A percentile compares a stretch with the other conserved stretches of the same genome.
Evolutionary conservation across 345 rosid genomes (phyloP).

Genomic region (Stellera chamaejasme): DNA sequence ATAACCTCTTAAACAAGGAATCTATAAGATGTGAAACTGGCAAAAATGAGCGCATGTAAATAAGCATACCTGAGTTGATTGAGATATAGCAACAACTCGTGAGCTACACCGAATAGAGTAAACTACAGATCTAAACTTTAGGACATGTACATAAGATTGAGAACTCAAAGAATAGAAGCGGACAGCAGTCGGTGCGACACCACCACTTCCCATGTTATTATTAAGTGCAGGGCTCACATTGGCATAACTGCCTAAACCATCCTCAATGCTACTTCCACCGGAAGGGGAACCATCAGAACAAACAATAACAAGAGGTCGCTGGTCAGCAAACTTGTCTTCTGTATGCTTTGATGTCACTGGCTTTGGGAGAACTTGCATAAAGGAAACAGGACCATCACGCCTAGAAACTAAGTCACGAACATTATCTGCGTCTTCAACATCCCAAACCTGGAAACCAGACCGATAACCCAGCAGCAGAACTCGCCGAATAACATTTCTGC

Average conservation of each 20-base stretch:
- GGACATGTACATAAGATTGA: constrained; percentile 58
- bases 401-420: constrained; percentile 68
- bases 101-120: constrained; percentile 86
- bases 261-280: constrained; percentile 32
- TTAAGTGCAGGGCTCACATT: constrained; percentile 28
- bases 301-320: constrained; percentile 69
- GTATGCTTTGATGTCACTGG: constrained; percentile 30
- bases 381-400: constrained; percentile 72
- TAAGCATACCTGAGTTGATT: constrained; percentile 60
- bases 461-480: constrained; percentile 73
- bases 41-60: neutral
- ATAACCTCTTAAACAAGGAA: constrained; percentile 8
- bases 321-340: constrained; percentile 43
- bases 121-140: constrained; percentile 68
- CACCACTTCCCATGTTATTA: constrained; percentile 36
- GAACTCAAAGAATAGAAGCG: constrained; percentile 75
- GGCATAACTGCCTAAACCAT: constrained; percentile 25
- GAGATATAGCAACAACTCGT: constrained; percentile 81
- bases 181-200: constrained; percentile 41
- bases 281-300: constrained; percentile 48
- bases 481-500: constrained; percentile 35
- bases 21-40: neutral
- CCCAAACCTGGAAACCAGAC: constrained; percentile 97
- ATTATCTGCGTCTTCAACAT: constrained; percentile 82
- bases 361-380: constrained; percentile 76